Evolutionary conservation across 805 yeast genomes (phyloP).

Genomic region (Cyberlindnera nakhonratchasimensis): DNA sequence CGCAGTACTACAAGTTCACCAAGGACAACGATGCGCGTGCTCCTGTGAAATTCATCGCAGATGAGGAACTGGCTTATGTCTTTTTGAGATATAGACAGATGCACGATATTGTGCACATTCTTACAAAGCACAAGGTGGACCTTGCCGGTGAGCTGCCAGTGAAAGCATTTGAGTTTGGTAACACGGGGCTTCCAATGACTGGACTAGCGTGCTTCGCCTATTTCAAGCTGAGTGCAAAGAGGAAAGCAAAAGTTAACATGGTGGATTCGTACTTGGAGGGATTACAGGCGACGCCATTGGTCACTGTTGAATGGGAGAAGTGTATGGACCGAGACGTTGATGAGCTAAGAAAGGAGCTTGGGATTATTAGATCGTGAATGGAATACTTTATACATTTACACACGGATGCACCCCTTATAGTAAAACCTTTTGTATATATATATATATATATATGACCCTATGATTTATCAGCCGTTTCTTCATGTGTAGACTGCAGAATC

Average conservation of each 20-base stretch:
- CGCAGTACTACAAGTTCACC: conserved; percentile 78
- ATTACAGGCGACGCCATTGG: conserved; percentile 64
- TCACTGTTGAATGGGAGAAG: conserved; percentile 92
- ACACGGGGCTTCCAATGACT: conserved; percentile 92
- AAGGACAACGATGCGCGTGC: conserved; percentile 93
- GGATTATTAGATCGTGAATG: conserved; percentile 42
- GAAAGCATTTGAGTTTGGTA: conserved; percentile 87
- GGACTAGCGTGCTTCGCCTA: conserved; percentile 90
- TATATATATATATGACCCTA: background rate
- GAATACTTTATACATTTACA: too few relatives aligned
- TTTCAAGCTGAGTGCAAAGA: conserved; percentile 59
- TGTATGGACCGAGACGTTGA: conserved; percentile 66
- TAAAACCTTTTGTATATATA: too few relatives aligned
- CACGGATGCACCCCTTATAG: too few relatives aligned
- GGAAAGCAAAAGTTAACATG: conserved; percentile 51
- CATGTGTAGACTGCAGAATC: background rate
- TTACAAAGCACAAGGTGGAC: conserved; percentile 84
- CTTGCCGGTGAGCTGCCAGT: conserved; percentile 97
- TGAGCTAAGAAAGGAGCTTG: conserved; percentile 66
- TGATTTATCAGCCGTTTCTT: background rate
- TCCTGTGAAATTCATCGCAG: conserved; percentile 81
- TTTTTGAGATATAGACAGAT: conserved; percentile 93
- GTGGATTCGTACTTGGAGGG: conserved; percentile 74
- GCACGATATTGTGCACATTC: conserved; percentile 94
- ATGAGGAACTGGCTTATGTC: conserved; percentile 88